Conservation (phyloP, 176 grass and related monocot genomes). For the sorghum (Sorghum bicolor) region DNA sequence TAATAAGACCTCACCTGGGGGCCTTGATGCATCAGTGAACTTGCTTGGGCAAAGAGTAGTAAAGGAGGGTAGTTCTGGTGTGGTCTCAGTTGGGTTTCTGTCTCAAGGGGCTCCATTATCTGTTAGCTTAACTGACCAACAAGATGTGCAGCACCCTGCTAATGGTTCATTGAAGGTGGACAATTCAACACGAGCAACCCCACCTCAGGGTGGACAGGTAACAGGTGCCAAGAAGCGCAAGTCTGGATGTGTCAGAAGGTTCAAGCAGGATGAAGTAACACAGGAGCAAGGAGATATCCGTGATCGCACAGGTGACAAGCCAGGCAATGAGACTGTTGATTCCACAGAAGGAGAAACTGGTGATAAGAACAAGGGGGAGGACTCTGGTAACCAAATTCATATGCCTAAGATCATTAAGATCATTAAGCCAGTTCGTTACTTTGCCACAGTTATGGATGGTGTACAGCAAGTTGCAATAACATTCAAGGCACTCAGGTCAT, state of each 20-base stretch:
- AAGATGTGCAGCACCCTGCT: conserved; percentile 34
- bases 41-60: conserved; percentile 3
- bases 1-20: conserved; percentile 24
- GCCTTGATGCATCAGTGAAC: conserved; percentile 13
- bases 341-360: conserved; percentile 61
- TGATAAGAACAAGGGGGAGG: conserved; percentile 49
- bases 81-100: conserved; percentile 23
- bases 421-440: conserved; percentile 70
- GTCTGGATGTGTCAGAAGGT: conserved; percentile 85
- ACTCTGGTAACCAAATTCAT: conserved; percentile 27
- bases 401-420: conserved; percentile 84
- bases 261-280: conserved; percentile 39
- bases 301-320: conserved; percentile 36
- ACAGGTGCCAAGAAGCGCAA: conserved; percentile 98
- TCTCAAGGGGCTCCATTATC: conserved; percentile 25
- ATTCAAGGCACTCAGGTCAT: conserved; percentile 83
- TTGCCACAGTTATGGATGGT: conserved; percentile 51
- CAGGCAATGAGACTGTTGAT: conserved; percentile 40
- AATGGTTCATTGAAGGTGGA: conserved; percentile 48
- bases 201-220: conserved; percentile 56
- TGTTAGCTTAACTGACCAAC: conserved; percentile 40
- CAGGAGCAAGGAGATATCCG: conserved; percentile 28
- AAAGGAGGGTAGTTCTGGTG: conserved; percentile 34
- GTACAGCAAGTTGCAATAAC: conserved; percentile 81
- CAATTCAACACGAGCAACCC: conserved; percentile 26